Percentiles rank a stretch among this genome's conserved stretches.
These are phyloP conservation scores for Blastomyces emzantsi DNA, from an alignment of 2,329 filamentous ascomycete genomes.

Conservation along the genomic window DNA sequence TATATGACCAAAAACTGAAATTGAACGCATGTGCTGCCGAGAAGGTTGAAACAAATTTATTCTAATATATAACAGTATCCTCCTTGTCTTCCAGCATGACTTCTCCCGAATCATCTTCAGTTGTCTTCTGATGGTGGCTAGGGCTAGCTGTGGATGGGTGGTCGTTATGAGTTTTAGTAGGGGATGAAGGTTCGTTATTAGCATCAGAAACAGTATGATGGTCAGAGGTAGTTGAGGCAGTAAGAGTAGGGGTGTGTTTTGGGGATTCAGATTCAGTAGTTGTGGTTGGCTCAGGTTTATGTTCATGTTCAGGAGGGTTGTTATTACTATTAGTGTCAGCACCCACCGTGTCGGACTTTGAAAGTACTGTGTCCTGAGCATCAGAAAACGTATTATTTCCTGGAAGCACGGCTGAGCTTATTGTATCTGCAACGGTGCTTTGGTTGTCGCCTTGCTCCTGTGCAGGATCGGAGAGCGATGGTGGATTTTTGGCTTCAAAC, in stretches of 20 bases:
- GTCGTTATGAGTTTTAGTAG: constrained; percentile 12
- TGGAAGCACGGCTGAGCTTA: background rate
- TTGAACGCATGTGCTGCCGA: background rate
- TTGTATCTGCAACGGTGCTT: constrained; percentile 15
- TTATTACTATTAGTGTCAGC: constrained; percentile 9
- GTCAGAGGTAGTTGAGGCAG: constrained; percentile 23
- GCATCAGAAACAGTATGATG: constrained; percentile 23
- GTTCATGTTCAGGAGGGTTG: constrained; percentile 3
- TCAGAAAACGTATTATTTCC: background rate
- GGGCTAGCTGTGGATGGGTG: constrained; percentile 20
- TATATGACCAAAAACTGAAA: background rate
- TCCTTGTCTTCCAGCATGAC: constrained; percentile 78
- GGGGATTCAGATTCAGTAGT: constrained; percentile 6
- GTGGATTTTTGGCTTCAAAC: constrained; percentile 35
- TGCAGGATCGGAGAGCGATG: constrained; percentile 14
- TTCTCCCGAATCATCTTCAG: constrained; percentile 63
- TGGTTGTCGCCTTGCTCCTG: constrained; percentile 12
- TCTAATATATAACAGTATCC: constrained; percentile 79
- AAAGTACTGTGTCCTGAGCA: constrained; percentile 2
- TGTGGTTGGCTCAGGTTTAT: background rate
- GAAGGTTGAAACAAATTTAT: background rate
- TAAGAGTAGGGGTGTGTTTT: constrained; percentile 14
- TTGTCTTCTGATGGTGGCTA: constrained; percentile 30
- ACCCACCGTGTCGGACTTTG: constrained; percentile 13
- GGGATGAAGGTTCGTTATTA: constrained; percentile 26